These are phyloP conservation scores for Rhexocercosporidium sp. DNA, from an alignment of 2,329 filamentous ascomycete species.

Conservation along the genomic window DNA sequence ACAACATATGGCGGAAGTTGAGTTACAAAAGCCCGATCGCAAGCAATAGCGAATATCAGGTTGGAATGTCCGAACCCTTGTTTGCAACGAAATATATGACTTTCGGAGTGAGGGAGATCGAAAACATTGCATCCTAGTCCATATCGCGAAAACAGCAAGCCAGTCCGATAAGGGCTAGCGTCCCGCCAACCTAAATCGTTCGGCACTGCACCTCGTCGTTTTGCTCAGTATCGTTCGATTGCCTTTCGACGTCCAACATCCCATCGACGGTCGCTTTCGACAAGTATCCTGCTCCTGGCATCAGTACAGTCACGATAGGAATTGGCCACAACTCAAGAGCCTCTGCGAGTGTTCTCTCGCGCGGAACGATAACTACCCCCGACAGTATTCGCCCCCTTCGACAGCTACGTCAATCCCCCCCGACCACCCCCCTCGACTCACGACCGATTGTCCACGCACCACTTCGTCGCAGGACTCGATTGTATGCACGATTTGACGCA, in stretches of 20 bases:
- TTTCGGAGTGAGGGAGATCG: not conserved
- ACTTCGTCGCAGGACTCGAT: conserved; percentile 27
- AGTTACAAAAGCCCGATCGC: too few species aligned
- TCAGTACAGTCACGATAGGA: not conserved
- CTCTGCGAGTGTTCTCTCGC: conserved; percentile 21
- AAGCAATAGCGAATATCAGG: too few species aligned
- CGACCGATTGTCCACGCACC: conserved; percentile 7
- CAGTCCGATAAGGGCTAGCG: conserved; percentile 14
- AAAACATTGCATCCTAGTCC: too few species aligned
- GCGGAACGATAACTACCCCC: not conserved
- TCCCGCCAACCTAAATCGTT: not conserved
- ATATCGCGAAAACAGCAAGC: not conserved
- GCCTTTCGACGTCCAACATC: not conserved
- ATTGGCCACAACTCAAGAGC: conserved; percentile 14
- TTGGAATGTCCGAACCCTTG: not conserved
- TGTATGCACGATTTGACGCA: conserved; percentile 34
- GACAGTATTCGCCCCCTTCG: conserved; percentile 18
- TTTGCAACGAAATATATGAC: not conserved
- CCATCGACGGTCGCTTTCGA: not conserved
- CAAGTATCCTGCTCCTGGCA: not conserved
- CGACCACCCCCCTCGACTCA: conserved; percentile 8
- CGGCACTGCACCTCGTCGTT: conserved; percentile 1
- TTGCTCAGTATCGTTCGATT: not conserved
- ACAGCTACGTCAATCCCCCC: conserved; percentile 18
- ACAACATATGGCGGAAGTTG: not conserved